These are phyloP conservation scores for Pinguiococcus pyrenoidosus DNA, from an alignment of 108 stramenopile species.

Conservation along the genomic window DNA sequence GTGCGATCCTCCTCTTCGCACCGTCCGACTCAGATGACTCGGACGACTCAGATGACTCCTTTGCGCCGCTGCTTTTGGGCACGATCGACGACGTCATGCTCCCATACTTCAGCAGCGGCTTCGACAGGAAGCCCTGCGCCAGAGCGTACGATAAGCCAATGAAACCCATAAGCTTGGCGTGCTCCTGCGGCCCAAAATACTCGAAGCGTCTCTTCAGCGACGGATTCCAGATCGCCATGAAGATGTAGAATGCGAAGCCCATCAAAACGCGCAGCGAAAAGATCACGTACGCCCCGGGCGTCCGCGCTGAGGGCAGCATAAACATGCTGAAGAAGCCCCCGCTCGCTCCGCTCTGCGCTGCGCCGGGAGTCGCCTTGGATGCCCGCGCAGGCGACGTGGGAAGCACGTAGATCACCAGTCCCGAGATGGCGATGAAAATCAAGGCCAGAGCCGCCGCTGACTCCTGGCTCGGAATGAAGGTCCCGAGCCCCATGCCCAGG, in stretches of 20 bases:
- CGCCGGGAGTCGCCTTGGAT: no score
- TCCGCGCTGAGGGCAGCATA: constrained; percentile 34
- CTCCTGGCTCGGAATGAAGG: not conserved
- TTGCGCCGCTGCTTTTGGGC: constrained; percentile 27
- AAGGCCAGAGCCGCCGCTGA: not conserved
- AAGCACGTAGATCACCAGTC: not conserved
- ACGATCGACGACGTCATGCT: no score
- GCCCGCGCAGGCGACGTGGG: not conserved
- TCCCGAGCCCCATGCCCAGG: not conserved
- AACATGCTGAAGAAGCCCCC: constrained; percentile 19
- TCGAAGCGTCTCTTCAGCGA: constrained; percentile 50
- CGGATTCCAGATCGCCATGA: constrained; percentile 60
- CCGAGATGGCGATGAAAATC: not conserved
- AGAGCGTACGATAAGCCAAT: constrained; percentile 61
- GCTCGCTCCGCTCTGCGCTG: not conserved
- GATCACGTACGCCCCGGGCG: constrained; percentile 49
- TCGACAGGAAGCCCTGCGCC: constrained; percentile 62
- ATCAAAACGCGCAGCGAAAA: constrained; percentile 45
- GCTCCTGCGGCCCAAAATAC: constrained; percentile 55
- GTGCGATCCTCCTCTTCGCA: no score
- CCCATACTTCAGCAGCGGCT: constrained; percentile 35
- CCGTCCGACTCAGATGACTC: no score
- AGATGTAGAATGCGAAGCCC: constrained; percentile 64
- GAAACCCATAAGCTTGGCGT: constrained; percentile 60
- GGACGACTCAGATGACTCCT: no score